A percentile compares a stretch with the other conserved stretches of the same genome.
Conservation (phyloP, 805 yeast species). For the Monosporozyma siamensis region DNA sequence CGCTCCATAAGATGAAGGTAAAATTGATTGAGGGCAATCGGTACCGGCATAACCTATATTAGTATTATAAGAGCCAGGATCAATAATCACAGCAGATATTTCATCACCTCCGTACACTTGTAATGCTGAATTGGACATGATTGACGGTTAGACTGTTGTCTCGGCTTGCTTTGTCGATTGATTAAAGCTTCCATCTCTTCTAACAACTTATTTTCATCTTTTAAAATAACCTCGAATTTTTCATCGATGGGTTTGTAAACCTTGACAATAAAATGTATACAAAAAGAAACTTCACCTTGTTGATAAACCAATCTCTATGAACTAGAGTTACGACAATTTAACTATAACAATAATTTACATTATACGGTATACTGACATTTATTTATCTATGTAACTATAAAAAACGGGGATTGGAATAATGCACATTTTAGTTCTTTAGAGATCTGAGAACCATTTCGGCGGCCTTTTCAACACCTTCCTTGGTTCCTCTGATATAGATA, state of each 20-base stretch:
- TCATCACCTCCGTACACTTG: constrained; percentile 62
- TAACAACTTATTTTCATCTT: background rate
- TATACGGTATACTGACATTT: background rate
- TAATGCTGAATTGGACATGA: constrained; percentile 34
- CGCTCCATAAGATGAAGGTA: constrained; percentile 60
- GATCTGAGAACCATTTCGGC: constrained; percentile 32
- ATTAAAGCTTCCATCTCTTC: background rate
- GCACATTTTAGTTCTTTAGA: constrained; percentile 9
- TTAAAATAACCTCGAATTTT: background rate
- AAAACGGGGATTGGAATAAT: background rate
- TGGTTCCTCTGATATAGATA: constrained; percentile 52
- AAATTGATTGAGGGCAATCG: constrained; percentile 67
- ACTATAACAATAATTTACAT: background rate
- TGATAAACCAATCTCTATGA: background rate
- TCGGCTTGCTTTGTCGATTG: background rate
- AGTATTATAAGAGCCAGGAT: constrained; percentile 79
- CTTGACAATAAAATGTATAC: too few species aligned
- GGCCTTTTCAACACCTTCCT: constrained; percentile 44
- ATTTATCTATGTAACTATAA: background rate
- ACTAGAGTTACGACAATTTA: background rate
- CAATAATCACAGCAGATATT: constrained; percentile 81
- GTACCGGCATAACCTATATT: constrained; percentile 90
- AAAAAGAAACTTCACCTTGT: too few species aligned
- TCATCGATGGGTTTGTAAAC: too few species aligned
- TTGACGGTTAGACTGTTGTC: background rate